Conservation (phyloP, 2,329 filamentous ascomycete species). For the Elsinoe batatas region DNA sequence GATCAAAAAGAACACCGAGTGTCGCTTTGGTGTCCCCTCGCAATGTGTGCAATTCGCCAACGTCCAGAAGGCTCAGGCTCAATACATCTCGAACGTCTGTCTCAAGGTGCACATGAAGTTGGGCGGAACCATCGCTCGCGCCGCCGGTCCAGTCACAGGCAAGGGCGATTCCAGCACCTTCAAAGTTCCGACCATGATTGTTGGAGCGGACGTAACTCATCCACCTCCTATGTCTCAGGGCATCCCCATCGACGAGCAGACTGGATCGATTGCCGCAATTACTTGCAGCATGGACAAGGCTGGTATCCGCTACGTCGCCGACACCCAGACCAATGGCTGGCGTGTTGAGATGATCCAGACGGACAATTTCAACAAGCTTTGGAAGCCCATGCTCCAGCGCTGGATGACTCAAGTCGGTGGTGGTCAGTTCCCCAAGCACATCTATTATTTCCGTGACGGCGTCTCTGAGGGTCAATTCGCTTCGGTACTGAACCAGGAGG, state of each 20-base stretch:
- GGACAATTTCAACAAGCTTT: slow-evolving; percentile 57
- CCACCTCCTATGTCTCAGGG: slow-evolving; percentile 55
- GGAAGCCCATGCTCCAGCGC: slow-evolving; percentile 46
- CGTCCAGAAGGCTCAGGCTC: slow-evolving; percentile 57
- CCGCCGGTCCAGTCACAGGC: slow-evolving; percentile 29
- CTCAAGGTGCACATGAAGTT: slow-evolving; percentile 98
- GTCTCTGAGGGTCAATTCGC: slow-evolving; percentile 79
- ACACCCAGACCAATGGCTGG: slow-evolving; percentile 72
- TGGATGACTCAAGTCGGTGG: slow-evolving; percentile 53
- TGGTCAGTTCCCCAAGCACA: slow-evolving; percentile 53
- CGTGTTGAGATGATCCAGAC: slow-evolving; percentile 69
- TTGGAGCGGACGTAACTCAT: slow-evolving; percentile 89
- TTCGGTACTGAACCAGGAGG: slow-evolving; percentile 69
- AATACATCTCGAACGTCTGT: slow-evolving; percentile 86
- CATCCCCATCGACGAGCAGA: slow-evolving; percentile 29
- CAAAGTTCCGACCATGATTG: slow-evolving; percentile 60
- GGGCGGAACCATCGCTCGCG: slow-evolving; percentile 63
- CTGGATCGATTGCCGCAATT: slow-evolving; percentile 69
- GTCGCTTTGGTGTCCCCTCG: slow-evolving; percentile 69
- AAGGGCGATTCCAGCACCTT: slow-evolving; percentile 26
- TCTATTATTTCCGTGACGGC: slow-evolving; percentile 91
- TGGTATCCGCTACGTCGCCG: slow-evolving; percentile 66
- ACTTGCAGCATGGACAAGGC: slow-evolving; percentile 67
- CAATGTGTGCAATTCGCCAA: slow-evolving; percentile 70
- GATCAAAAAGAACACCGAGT: slow-evolving; percentile 83